These are phyloP conservation scores for Allodekkera sacchari DNA, from an alignment of 805 yeast species.

Conservation along the genomic window DNA sequence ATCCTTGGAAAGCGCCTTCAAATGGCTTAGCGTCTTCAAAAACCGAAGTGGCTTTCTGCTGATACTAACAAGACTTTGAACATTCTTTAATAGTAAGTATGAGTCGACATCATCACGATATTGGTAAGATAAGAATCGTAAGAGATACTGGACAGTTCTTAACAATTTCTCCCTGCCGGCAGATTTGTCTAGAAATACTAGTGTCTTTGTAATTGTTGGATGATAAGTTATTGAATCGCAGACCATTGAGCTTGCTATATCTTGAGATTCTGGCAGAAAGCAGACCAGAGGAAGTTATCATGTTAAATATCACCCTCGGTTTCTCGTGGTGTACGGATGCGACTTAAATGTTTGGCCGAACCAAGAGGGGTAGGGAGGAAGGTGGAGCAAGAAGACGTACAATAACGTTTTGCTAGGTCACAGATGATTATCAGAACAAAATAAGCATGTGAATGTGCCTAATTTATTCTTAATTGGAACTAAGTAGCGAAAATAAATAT, in stretches of 20 bases:
- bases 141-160: constrained; percentile 72
- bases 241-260: no score
- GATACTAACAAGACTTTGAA: constrained; percentile 56
- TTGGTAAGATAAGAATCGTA: constrained; percentile 49
- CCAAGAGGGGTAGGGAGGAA: no score
- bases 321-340: no score
- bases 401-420: no score
- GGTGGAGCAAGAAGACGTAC: no score
- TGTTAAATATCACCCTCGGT: no score
- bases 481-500: no score
- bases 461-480: no score
- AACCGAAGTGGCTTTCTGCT: constrained; percentile 80
- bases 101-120: background rate
- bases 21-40: constrained; percentile 69
- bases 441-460: no score
- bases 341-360: background rate
- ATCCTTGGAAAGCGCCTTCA: constrained; percentile 60
- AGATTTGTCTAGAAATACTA: constrained; percentile 53
- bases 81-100: constrained; percentile 38
- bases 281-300: no score
- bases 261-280: no score
- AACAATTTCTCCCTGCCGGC: constrained; percentile 77
- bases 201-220: constrained; percentile 56
- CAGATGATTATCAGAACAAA: no score
- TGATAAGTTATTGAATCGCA: constrained; percentile 64